Evolutionary conservation across 805 yeast species (phyloP).

Genomic region (Middelhovenomyces tepae): DNA sequence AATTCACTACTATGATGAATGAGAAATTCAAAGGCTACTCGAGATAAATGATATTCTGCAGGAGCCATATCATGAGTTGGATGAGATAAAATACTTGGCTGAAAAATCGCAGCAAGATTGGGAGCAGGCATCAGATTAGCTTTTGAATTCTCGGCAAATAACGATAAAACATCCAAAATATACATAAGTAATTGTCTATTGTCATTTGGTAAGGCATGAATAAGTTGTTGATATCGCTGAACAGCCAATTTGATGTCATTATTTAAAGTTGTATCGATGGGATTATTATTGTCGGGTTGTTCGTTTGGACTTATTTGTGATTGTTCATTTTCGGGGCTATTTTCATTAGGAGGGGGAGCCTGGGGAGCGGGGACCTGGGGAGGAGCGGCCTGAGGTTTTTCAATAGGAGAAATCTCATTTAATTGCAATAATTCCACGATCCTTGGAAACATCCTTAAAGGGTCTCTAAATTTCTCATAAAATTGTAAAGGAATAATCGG

Average conservation of each 20-base stretch:
- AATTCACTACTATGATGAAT: constrained; percentile 59
- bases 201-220: constrained; percentile 63
- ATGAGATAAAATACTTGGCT: constrained; percentile 90
- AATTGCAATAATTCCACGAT: constrained; percentile 55
- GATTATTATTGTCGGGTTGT: background rate
- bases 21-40: constrained; percentile 78
- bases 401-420: background rate
- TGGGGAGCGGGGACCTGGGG: constrained; percentile 2
- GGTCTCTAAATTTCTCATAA: constrained; percentile 73
- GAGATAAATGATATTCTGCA: constrained; percentile 80
- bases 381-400: background rate
- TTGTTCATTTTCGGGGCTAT: constrained; percentile 3
- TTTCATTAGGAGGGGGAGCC: constrained; percentile 1
- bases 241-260: constrained; percentile 38
- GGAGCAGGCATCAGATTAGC: constrained; percentile 86
- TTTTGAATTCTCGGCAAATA: constrained; percentile 71
- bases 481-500: constrained; percentile 75
- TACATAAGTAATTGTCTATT: constrained; percentile 79
- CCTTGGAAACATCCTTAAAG: constrained; percentile 52
- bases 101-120: constrained; percentile 91
- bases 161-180: constrained; percentile 73
- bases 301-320: constrained; percentile 2
- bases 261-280: constrained; percentile 9
- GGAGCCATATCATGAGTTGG: constrained; percentile 90
- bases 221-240: constrained; percentile 58